Conservation (phyloP, 2,329 filamentous ascomycete species). For the Endocalyx cinctus region DNA sequence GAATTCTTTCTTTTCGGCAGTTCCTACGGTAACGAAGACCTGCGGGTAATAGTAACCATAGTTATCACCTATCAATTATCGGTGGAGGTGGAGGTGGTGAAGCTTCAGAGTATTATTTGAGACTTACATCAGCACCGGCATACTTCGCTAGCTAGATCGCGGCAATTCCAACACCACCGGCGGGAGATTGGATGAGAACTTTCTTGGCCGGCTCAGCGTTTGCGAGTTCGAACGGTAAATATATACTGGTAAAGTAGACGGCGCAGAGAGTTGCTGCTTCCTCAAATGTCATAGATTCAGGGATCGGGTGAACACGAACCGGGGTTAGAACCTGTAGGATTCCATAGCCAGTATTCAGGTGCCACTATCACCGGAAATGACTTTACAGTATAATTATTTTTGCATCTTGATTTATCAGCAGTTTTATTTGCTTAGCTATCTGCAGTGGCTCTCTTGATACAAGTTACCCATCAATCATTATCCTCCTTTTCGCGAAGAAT, state of each 20-base stretch:
- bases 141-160: background rate
- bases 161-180: conserved; percentile 1
- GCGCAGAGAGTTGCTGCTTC: background rate
- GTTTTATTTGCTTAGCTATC: background rate
- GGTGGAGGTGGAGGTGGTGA: too few species aligned
- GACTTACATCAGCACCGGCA: background rate
- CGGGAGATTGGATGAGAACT: background rate
- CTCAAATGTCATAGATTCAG: background rate
- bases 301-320: background rate
- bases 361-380: background rate
- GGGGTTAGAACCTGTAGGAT: background rate
- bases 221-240: background rate
- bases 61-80: background rate
- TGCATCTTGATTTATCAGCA: too few species aligned
- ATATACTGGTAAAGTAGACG: background rate
- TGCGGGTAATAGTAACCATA: background rate
- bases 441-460: background rate
- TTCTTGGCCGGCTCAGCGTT: background rate
- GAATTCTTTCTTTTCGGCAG: background rate
- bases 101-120: background rate
- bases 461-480: conserved; percentile 1
- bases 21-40: background rate
- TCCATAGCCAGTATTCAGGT: background rate
- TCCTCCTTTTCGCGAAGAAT: too few species aligned
- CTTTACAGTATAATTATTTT: too few species aligned